Conservation (phyloP, 768 basidiomycete species). For the Russula dissimulans region DNA sequence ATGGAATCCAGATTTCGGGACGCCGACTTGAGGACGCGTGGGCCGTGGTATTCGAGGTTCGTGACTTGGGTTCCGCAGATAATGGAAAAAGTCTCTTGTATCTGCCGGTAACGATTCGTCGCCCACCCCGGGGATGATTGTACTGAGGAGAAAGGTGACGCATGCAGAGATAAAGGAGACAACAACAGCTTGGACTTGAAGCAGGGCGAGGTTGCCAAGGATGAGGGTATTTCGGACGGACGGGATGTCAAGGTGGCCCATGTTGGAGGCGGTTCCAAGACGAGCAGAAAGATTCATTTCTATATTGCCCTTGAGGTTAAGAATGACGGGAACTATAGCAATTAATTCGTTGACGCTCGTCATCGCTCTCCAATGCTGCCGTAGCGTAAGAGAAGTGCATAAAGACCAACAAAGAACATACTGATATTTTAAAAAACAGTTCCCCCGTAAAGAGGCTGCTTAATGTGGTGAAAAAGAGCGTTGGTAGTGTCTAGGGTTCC, state of each 20-base stretch:
- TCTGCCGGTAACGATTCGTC: constrained; percentile 2
- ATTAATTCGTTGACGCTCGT: constrained; percentile 87
- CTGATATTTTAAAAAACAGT: constrained; percentile 78
- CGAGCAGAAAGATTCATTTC: constrained; percentile 98
- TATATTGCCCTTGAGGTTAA: constrained; percentile 95
- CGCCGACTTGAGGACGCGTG: not conserved
- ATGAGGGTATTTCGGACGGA: constrained; percentile 54
- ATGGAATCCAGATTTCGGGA: constrained; percentile 13
- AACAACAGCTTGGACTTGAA: constrained; percentile 89
- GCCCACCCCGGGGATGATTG: constrained; percentile 39
- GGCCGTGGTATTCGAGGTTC: constrained; percentile 5
- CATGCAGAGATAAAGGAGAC: constrained; percentile 83
- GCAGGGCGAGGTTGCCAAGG: constrained; percentile 70
- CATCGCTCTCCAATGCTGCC: constrained; percentile 83
- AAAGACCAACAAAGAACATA: constrained; percentile 26
- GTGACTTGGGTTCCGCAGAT: not conserved
- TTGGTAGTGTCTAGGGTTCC: constrained; percentile 64
- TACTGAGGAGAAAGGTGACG: constrained; percentile 63
- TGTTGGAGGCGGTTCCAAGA: constrained; percentile 89
- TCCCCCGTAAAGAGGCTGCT: constrained; percentile 88
- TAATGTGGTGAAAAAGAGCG: constrained; percentile 72
- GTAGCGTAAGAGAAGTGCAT: not conserved
- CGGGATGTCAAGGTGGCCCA: constrained; percentile 81
- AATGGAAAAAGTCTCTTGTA: not conserved
- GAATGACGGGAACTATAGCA: constrained; percentile 88